Conservation (phyloP, 192 early-diverging fungal species). For the Linnemannia elongata region DNA sequence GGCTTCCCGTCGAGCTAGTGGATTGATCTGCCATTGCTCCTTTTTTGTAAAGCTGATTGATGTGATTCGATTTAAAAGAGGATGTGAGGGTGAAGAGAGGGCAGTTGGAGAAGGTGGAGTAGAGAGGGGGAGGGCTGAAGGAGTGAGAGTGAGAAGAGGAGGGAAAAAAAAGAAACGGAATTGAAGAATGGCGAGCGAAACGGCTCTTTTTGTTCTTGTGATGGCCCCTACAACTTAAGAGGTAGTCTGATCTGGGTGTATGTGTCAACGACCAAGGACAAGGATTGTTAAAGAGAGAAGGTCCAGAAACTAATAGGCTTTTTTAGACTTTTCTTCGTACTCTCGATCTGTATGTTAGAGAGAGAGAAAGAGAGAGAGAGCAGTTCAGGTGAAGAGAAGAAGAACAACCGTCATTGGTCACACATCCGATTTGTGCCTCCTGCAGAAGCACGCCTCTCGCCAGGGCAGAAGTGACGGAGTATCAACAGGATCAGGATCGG, state of each 20-base stretch:
- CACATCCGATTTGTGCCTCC: not conserved
- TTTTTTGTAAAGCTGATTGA: not conserved
- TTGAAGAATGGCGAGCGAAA: not conserved
- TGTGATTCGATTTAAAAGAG: not conserved
- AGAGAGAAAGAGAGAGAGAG: too few relatives aligned
- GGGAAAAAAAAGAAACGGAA: constrained; percentile 6
- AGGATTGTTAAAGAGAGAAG: not conserved
- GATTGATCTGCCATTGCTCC: not conserved
- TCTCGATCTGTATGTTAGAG: too few relatives aligned
- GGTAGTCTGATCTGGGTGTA: constrained; percentile 4
- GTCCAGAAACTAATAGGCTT: constrained; percentile 26
- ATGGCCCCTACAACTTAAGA: constrained; percentile 30
- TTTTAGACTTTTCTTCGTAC: not conserved
- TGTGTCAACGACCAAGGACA: not conserved
- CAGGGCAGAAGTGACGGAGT: not conserved
- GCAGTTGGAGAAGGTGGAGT: not conserved
- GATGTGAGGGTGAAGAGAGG: not conserved
- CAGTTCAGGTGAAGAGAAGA: too few relatives aligned
- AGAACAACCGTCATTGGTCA: not conserved
- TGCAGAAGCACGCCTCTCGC: not conserved
- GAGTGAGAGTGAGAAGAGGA: constrained; percentile 5
- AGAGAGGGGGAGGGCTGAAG: not conserved
- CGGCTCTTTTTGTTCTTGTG: not conserved
- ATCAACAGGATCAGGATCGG: not conserved
- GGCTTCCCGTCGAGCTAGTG: not conserved